These are phyloP conservation scores for Grosmannia huntii DNA, from an alignment of 2,329 filamentous ascomycete genomes.

Conservation along the genomic window DNA sequence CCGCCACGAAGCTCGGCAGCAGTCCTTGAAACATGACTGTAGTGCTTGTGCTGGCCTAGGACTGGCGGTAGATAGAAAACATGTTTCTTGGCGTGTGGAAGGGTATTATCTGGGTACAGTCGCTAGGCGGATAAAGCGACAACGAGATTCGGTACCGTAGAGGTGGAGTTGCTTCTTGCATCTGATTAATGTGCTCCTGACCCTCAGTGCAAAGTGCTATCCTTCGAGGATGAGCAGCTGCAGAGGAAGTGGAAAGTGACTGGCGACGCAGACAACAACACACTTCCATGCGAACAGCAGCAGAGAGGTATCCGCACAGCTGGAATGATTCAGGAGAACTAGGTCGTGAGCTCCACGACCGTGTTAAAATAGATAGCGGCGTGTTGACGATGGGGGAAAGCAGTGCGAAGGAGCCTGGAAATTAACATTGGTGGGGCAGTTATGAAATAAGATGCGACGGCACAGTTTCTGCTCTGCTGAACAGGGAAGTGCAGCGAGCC, in stretches of 20 bases:
- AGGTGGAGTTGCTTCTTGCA: not conserved
- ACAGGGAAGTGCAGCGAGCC: not conserved
- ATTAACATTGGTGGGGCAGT: not conserved
- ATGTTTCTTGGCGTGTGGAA: not conserved
- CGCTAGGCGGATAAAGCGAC: not conserved
- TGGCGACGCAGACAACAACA: no score
- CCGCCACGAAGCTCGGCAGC: slow-evolving; percentile 22
- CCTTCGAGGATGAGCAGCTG: no score
- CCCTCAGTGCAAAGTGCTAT: no score
- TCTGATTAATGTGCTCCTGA: no score
- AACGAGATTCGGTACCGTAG: no score
- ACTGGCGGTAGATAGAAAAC: not conserved
- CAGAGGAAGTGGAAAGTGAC: no score
- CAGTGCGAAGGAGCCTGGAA: no score
- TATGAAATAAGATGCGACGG: not conserved
- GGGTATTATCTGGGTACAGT: not conserved
- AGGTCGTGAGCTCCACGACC: not conserved
- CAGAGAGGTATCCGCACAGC: no score
- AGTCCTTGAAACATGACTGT: slow-evolving; percentile 7
- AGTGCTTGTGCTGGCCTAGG: not conserved
- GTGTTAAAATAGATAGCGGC: not conserved
- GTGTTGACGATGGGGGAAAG: not conserved
- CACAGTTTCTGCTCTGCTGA: not conserved
- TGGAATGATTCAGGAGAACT: no score
- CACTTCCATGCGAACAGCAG: no score